Base-by-base conservation (phyloP, 148 eudicot genomes). In the Amaranthus hypochondriacus region DNA sequence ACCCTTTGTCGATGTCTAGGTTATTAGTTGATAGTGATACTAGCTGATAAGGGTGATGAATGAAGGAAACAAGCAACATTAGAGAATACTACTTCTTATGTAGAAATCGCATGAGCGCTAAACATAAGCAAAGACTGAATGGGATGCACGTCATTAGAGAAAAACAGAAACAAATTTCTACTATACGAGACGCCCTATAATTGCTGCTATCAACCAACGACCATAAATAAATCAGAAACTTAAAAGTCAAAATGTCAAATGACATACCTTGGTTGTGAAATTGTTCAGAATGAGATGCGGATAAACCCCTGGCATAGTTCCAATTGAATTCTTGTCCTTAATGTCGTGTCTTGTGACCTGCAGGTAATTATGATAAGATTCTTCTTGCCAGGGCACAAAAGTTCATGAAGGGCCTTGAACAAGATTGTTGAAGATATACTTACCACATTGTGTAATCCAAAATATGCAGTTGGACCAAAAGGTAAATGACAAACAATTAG, bases 341-440 rank as follows among this genome's bases (percentile, higher is more conserved):
- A 90, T 89, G 80, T 92, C 97, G 82, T 95, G 99, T 75, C 99
- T 92, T 48, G 96, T 95, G 51, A 95, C 99, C 99, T 95, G 68
- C 70, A 88, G 15, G 75, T 12, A 68, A 76, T 13, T 47, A 50
- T 65, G 50, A 52, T 76, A 46, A 69, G 61, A 76, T 69, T 21
- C 73, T 59, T 69, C 50, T 58, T 68, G 46, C n/a, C 39, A 54
- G 61, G 56, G 50, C 52, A 48, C 21, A 55, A 15, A 70, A 11
- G 61, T 59, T 47, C 12, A 43, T 12, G 56, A 73, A 75, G 50
- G 66, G 61, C 51, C 57, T 44, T 21, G n/a, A 18, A 71, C 74
- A 42, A 12, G 69, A 56, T 54, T 50, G 53, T 77, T 11, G 70
- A 43, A 46, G 49, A 57, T 42, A 50, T 62, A 89, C 97, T 66